Conservation (phyloP, 768 basidiomycete genomes). For the Boletus vinaceobasis region DNA sequence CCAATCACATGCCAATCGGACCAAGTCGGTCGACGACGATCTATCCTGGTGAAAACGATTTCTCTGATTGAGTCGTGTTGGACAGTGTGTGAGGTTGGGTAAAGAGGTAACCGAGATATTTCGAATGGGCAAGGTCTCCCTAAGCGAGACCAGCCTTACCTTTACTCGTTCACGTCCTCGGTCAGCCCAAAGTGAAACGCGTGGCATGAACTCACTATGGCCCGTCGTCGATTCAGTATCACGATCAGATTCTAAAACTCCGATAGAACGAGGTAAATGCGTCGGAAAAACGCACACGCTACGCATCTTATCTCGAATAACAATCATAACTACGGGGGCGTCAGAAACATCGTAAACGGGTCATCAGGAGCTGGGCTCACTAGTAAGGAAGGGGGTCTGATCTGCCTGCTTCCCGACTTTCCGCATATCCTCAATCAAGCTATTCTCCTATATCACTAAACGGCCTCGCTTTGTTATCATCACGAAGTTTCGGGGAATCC, state of each 20-base stretch:
- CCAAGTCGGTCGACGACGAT: too few species aligned
- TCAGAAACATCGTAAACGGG: not conserved
- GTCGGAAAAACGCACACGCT: not conserved
- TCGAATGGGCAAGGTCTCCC: too few species aligned
- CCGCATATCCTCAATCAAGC: too few species aligned
- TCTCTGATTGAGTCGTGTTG: too few species aligned
- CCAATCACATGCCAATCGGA: too few species aligned
- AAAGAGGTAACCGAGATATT: not conserved
- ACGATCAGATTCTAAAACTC: not conserved
- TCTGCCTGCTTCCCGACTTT: not conserved
- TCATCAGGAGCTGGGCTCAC: not conserved
- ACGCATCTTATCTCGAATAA: not conserved
- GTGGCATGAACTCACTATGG: not conserved
- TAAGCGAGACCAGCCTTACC: too few species aligned
- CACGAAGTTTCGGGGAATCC: not conserved
- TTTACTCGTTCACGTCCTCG: too few species aligned
- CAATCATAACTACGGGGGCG: not conserved
- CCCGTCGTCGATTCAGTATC: not conserved
- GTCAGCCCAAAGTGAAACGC: not conserved
- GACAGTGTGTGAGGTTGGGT: not conserved
- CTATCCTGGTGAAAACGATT: too few species aligned
- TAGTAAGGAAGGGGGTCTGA: too few species aligned
- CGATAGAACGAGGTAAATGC: not conserved
- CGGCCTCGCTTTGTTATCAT: not conserved
- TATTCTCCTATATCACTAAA: slow-evolving; percentile 3